Conservation (phyloP, 2,329 filamentous ascomycete genomes). For the Pseudogymnoascus sp. region DNA sequence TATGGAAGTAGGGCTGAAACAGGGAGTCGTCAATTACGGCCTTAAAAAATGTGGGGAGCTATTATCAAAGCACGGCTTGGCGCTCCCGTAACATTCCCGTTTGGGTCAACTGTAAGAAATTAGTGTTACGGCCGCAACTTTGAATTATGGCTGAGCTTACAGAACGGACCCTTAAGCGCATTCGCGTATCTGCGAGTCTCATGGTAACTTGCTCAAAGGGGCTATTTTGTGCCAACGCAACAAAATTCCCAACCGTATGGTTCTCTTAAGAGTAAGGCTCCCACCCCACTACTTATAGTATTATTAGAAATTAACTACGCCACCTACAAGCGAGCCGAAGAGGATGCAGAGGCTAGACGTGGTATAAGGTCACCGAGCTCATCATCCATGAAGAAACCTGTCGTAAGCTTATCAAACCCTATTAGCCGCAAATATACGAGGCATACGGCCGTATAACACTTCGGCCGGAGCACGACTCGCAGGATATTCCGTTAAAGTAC, state of each 20-base stretch:
- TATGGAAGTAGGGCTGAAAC: neutral
- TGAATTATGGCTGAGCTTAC: neutral
- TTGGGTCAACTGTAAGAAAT: neutral
- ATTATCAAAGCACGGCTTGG: neutral
- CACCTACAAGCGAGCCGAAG: neutral
- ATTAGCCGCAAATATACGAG: neutral
- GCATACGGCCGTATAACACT: neutral
- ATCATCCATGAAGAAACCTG: neutral
- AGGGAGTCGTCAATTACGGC: neutral
- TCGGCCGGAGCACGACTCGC: neutral
- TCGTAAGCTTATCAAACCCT: neutral
- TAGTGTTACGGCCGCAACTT: neutral
- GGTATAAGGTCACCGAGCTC: neutral
- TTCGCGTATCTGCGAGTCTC: neutral
- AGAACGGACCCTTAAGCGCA: neutral
- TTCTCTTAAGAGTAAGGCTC: neutral
- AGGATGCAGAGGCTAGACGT: neutral
- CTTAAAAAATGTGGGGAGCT: neutral
- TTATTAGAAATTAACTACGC: neutral
- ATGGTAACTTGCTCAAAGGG: neutral
- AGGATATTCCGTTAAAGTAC: neutral
- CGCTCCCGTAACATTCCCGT: neutral
- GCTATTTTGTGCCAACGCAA: neutral
- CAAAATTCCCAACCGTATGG: neutral
- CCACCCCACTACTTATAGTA: neutral